Percentiles rank a stretch among this genome's conserved stretches.
These are phyloP conservation scores for Phytophthora pisi DNA, from an alignment of 352 stramenopile genomes.

Conservation along the genomic window DNA sequence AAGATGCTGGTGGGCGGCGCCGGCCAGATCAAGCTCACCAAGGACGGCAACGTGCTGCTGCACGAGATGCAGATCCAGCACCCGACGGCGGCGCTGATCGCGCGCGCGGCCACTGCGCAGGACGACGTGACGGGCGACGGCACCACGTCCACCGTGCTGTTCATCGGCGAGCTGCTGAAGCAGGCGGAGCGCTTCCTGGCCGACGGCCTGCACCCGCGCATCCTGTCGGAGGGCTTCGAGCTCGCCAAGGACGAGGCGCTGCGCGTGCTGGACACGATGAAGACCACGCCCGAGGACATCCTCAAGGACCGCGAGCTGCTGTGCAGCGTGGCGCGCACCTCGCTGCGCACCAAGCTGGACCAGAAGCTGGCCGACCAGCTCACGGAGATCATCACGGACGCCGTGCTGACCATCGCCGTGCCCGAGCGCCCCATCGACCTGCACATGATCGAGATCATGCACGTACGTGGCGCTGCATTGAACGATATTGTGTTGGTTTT, in stretches of 20 bases:
- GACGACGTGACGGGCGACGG: conserved; percentile 96
- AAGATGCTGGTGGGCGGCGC: conserved; percentile 99
- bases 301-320: conserved; percentile 96
- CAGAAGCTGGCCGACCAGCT: conserved; percentile 93
- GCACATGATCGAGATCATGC: conserved; percentile 99
- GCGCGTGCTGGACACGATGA: conserved; percentile 95
- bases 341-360: conserved; percentile 98
- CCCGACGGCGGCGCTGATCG: conserved; percentile 98
- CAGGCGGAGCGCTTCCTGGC: conserved; percentile 96
- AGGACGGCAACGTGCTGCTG: conserved; percentile 99
- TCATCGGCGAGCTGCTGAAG: conserved; percentile 99
- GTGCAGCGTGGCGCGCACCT: conserved; percentile 93
- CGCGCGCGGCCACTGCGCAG: conserved; percentile 97
- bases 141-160: conserved; percentile 98
- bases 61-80: conserved; percentile 99
- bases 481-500: background rate
- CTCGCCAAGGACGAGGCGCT: conserved; percentile 95
- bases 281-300: conserved; percentile 78
- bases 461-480: conserved; percentile 56
- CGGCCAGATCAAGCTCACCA: conserved; percentile 99
- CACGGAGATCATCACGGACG: conserved; percentile 97
- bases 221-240: conserved; percentile 98
- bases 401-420: conserved; percentile 94
- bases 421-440: conserved; percentile 93
- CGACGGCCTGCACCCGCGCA: conserved; percentile 97